Evolutionary conservation across 768 basidiomycete genomes (phyloP), one percentile per base, ranked within the genome.

Genomic region (Russula foetens): DNA sequence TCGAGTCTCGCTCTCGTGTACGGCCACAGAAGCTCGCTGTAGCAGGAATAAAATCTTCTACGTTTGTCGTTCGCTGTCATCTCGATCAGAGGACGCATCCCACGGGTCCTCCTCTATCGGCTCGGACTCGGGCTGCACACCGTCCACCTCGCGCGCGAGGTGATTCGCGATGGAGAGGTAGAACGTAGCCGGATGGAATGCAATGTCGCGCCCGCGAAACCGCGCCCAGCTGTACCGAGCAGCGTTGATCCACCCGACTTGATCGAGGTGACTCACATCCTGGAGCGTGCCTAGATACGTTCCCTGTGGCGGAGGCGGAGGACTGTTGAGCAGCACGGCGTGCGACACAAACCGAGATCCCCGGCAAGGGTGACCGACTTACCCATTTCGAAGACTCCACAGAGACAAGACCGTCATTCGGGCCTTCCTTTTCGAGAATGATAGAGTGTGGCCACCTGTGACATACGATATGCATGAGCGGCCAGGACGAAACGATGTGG

Each of bases 351-450:
- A 46, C 19, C 11, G 15, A 47, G 35, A 6, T 17, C 7, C 17
- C n/a, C n/a, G n/a, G 17, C 26, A 26, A 68, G 48, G 51, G 28
- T 26, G 43, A n/a, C n/a, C 9, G 21, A 47, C 76, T 50, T 62
- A 83, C 86, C 94, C 97, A 98, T 79, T 87, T 85, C 3, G 94
- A 85, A 2, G 92, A 94, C 59, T 86, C 78, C 43, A 98, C 84
- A 41, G 88, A 91, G 53, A 99, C 96, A 49, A 99, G 80, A 1
- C 97, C 97, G 70, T 99, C 97, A 68, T 98, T 99, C 21, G 91
- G 86, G 15, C 96, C 96, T 74, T 97, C 93, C 69, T 89, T 88
- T 67, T 89, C 86, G 14, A 87, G 71, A 43, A 97, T 85, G 24
- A 96, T 47, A 23, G 61, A 48, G 38, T 63, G 62, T 29, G 63